Evolutionary conservation across 345 rosid genomes (phyloP), one percentile per base, ranked within the genome.

Genomic region (Mallotus nudiflorus): DNA sequence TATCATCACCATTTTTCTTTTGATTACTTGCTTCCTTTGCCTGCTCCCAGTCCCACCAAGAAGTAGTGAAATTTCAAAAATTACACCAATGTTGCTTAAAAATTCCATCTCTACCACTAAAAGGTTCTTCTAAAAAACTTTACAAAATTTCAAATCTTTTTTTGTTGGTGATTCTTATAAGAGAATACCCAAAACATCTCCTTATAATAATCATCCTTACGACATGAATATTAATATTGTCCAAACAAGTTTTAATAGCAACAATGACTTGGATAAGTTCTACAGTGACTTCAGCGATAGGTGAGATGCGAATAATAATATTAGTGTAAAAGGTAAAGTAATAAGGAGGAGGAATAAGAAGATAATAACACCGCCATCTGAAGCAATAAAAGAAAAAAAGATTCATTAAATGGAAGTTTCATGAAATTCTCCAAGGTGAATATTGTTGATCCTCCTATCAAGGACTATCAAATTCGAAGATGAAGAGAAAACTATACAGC

Each of bases 51-150:
- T n/a, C n/a, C 20, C 64, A 16, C 40, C 14, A 1, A 33, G 40
- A 35, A 46, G 14, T 8, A 28, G 15, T 29, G 24, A 27, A 46
- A n/a, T 3, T 12, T 10, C 0, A 7, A 7, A 15, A 40, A 19
- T 27, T 60, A 67, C 40, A 22, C 40, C 16, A 75, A 86, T 92
- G 97, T 48, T 82, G 78, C 72, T 92, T 16, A 79, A 83, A 80
- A 90, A 73, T 65, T 73, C 96, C 71, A 69, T 88, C 71, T 80
- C 84, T 61, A 77, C 54, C 77, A 87, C 92, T 72, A 91, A 74
- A 71, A 92, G 71, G 49, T 82, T 90, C 81, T 82, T 92, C 54
- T 75, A 74, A 2, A 92, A 76, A 78, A 85, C 92, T 76, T 1
- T 90, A 3, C 68, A 77, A 48, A 79, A 67, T 66, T 56, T 92